Base-by-base conservation (phyloP, 805 yeast genomes). In the Candida nanaspora region DNA sequence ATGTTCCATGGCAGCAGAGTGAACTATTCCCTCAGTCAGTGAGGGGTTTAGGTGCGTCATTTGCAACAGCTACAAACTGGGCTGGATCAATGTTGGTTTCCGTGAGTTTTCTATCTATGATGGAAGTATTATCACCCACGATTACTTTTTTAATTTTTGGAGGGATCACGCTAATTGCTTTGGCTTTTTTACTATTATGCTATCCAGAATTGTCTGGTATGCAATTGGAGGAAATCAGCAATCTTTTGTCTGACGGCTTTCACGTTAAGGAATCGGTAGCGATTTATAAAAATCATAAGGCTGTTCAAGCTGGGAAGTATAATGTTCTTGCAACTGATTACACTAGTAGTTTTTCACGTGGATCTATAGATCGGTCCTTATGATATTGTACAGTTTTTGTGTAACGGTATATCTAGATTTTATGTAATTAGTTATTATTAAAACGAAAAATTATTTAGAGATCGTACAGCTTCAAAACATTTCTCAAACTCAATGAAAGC, bases 1-100 rank as follows among this genome's bases (percentile, higher is more conserved):
- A 72, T 52, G 68, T 70, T 31, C 79, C 80, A 1, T 74, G 80
- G 80, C 74, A 75, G 28, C 79, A 77, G 38, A 74, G 74, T 34
- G 80, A 74, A 50, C 62, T 74, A 41, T 74, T 74, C 46, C 72
- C 78, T 2, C 79, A 74, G 47, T 70, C 69, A 39, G 76, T 74
- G 19, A 62, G 80, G 44, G 72, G 78, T 13, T 51, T 72, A 32
- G 80, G 80, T 15, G 68, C 70, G 5, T 55, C 64, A 5, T 47
- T 53, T 35, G 48, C 61, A 3, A 61, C 65, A 2, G 55, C 59
- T 4, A 57, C 61, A 19, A 59, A 60, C 56, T 74, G 80, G 80
- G 58, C 72, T 7, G 80, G 80, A 2, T 74, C 79, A 21, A 62
- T 74, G 54, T 67, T 68, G 16, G 65, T 74, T 44, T 72, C 79